Evolutionary conservation across 345 rosid genomes (phyloP), one percentile per base, ranked within the genome.

Genomic region (Pugionium dolabratum): DNA sequence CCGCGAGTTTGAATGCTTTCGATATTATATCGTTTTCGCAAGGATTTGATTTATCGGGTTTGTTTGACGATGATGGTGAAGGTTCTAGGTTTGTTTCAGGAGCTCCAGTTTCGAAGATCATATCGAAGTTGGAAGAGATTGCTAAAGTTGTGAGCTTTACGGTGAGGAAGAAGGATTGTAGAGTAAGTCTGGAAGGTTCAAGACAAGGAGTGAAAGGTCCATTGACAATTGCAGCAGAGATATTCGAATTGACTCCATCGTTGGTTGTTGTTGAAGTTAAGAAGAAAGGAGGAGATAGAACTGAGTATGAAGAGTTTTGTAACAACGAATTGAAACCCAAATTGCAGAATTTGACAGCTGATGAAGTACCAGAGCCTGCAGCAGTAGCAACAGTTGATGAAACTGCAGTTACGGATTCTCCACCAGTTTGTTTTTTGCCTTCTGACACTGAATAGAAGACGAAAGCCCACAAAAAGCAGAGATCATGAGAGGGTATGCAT

Each of bases 201-300:
- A 79, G 84, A 74, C 84, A 83, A 71, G 90, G 94, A 4, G 85
- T 72, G 41, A 86, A 80, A 48, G 91, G 91, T 59, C 88, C 86
- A 0, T 69, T 86, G 63, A 74, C 89, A 2, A 80, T 86, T 51
- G 84, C 86, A 0, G 86, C 89, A 0, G 91, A 86, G 83, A 84
- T 86, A 42, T 86, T 86, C n/a, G 91, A 86, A 44, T 66, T 86
- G 62, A 87, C 88, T 11, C 91, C 90, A 1, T 62, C 73, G 1
- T 75, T 89, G 81, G 90, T 84, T 27, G 84, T 92, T 40, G 85
- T 92, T 26, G 98, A 92, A 73, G 93, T 92, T 0, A 92, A 82
- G 92, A 92, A 87, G 86, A 89, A 92, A 79, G 89, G 92, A 54
- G 98, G 98, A 1, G 95, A 92, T 26, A 83, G 34, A 73, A 82